Percentiles rank a stretch among this genome's conserved stretches.
These are phyloP conservation scores for Massospora cicadina DNA, from an alignment of 371 early-diverging fungal species.

Conservation along the genomic window DNA sequence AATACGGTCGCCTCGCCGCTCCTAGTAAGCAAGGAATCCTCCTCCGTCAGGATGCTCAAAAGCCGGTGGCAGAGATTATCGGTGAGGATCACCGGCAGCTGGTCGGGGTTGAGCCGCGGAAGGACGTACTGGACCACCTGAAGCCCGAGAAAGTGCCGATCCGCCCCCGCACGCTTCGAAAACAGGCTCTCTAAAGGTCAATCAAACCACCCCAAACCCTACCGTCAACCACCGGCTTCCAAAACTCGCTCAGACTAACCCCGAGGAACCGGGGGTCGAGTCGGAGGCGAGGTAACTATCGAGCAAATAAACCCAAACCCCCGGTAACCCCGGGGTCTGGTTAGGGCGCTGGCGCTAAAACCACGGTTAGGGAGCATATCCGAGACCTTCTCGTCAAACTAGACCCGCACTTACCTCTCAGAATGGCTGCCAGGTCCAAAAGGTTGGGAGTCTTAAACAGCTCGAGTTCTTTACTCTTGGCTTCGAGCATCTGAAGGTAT, in stretches of 20 bases:
- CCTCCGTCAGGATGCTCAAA: constrained; percentile 42
- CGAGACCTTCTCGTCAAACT: not conserved
- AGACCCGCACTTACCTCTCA: not conserved
- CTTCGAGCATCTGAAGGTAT: not conserved
- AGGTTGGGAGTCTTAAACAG: not conserved
- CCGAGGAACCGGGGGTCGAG: not conserved
- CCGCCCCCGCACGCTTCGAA: constrained; percentile 27
- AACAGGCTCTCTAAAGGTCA: constrained; percentile 50
- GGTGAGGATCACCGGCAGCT: constrained; percentile 58
- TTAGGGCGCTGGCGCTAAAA: not conserved
- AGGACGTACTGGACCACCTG: constrained; percentile 52
- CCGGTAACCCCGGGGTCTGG: not conserved
- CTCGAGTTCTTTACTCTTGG: not conserved
- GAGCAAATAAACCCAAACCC: not conserved
- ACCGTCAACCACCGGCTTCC: constrained; percentile 61
- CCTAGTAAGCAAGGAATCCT: not conserved
- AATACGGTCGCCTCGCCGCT: constrained; percentile 4
- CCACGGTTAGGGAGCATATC: not conserved
- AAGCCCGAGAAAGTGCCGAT: constrained; percentile 78
- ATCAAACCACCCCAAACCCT: too few species aligned
- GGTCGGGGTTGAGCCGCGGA: constrained; percentile 34
- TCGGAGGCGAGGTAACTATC: not conserved
- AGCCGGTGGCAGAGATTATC: constrained; percentile 62
- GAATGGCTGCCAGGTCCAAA: not conserved
- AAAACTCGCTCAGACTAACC: constrained; percentile 49